Evolutionary conservation across 768 basidiomycete species (phyloP), one percentile per base, ranked within the genome.

Genomic region (Tephrocybe rancida): DNA sequence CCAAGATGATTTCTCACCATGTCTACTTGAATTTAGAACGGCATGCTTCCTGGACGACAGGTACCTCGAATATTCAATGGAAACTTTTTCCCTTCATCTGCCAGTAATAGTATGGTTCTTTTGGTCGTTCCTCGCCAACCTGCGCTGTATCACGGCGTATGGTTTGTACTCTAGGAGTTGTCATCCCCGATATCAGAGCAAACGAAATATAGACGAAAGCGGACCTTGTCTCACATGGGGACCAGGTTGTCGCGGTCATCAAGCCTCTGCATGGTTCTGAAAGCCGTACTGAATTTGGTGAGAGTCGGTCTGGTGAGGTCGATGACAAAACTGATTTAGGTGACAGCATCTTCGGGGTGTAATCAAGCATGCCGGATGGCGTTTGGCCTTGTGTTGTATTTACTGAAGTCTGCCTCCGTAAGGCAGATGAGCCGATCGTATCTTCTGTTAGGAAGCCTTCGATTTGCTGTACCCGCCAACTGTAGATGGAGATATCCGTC

Each of bases 11-110:
- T 27, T 51, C 53, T 52, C 50, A 62, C 48, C 35, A 46, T 44
- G 32, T 41, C 45, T 45, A 46, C 54, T 43, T 41, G 19, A 5
- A 41, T 41, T 21, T 19, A 50, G 52, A 51, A 48, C 16, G 44
- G 49, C 44, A 46, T 56, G 50, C 39, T 27, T 6, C 16, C 44
- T 52, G 48, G 18, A 47, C 52, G 39, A 55, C 48, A 51, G 61
- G 57, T 52, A 54, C 38, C 57, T 57, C 46, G 53, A 44, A 24
- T 30, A 21, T 16, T 30, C 21, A 24, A 19, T 29, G 18, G 29
- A 54, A 30, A 25, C 34, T 49, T 54, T 42, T 47, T 34, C 42
- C 48, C 37, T n/a, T 9, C 52, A 51, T 58, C 45, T 50, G 55
- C 52, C 55, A 48, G 32, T 46, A 5, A 14, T 13, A 37, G 35